A percentile compares a stretch with the other conserved stretches of the same genome.
phyloP scores from a whole-genome alignment of 441 rosid genomes.

The Brassica hybrid region DNA sequence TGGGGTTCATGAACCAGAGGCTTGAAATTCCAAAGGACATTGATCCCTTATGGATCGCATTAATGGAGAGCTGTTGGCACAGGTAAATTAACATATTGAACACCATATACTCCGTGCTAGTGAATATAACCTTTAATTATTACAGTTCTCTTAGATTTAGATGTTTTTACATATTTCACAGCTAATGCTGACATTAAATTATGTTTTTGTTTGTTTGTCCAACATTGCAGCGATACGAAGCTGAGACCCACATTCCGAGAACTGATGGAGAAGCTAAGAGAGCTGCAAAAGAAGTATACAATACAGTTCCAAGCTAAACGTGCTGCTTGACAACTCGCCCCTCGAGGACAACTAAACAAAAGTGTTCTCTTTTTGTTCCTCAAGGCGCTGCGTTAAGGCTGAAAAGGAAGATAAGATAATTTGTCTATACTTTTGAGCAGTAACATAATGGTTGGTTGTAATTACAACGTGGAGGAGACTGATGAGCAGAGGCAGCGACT shows the following conservation, averaged over 20 bases:
- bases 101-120: background rate
- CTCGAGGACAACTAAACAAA: too few species aligned
- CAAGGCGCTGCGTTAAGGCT: too few species aligned
- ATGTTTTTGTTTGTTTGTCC: conserved; percentile 13
- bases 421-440: conserved; percentile 13
- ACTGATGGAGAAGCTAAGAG: conserved; percentile 79
- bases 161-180: background rate
- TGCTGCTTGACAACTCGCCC: conserved; percentile 45
- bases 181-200: conserved; percentile 13
- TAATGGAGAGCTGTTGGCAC: conserved; percentile 94
- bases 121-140: background rate
- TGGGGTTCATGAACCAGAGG: conserved; percentile 96
- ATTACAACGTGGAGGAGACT: conserved; percentile 29
- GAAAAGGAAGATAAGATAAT: too few species aligned
- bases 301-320: conserved; percentile 80
- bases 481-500: conserved; percentile 24
- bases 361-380: too few species aligned
- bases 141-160: conserved; percentile 8
- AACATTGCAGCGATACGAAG: conserved; percentile 67
- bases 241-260: conserved; percentile 87
- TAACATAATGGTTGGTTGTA: conserved; percentile 18
- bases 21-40: conserved; percentile 82
- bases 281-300: conserved; percentile 70
- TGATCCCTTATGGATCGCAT: conserved; percentile 83
- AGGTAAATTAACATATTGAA: conserved; percentile 51